Base-by-base conservation (phyloP, 169 alveolate species). In the Plasmodium fragile region DNA sequence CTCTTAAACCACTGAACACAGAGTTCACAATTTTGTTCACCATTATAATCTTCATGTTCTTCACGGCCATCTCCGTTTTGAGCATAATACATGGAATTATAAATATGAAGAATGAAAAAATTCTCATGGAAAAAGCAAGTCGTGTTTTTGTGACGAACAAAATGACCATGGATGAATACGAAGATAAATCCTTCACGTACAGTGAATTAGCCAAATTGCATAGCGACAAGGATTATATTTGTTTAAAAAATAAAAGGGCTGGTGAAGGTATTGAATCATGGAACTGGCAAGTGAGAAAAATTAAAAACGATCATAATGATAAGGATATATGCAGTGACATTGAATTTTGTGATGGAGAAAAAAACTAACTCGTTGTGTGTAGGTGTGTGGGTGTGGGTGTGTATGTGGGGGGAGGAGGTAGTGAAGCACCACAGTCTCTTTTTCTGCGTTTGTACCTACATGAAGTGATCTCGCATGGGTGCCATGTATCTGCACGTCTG, bases 201-300 rank as follows among this genome's bases (percentile, higher is more conserved):
- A 69, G 83, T 28, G 95, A 92, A 72, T 53, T 96, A 77, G 87
- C 84, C 4, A 85, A 93, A 81, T 93, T 96, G 16, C 85, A 81
- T 77, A 83, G 82, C 45, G 92, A 94, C 53, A 92, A 94, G 39
- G 97, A 96, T 83, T 96, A 93, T 83, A 85, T 78, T 36, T 69
- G 96, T 87, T 92, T 96, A 73, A 96, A 96, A 83, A 93, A 93
- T 32, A 92, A 92, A 75, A 92, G 97, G 28, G 90, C 92, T 45
- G 94, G 95, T 11, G 94, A 93, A 81, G 97, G 97, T 2, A 94
- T 95, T 43, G 97, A 94, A 34, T 96, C 97, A 39, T 96, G 97
- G 97, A 96, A 96, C 72, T 96, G 97, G 97, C 97, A 96, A 82
- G 81, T 93, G 45, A 83, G 97, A 53, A 94, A 93, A 78, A 28